phyloP scores from a whole-genome alignment of 495 filamentous ascomycete genomes.

The Penicillium riverlandense region DNA sequence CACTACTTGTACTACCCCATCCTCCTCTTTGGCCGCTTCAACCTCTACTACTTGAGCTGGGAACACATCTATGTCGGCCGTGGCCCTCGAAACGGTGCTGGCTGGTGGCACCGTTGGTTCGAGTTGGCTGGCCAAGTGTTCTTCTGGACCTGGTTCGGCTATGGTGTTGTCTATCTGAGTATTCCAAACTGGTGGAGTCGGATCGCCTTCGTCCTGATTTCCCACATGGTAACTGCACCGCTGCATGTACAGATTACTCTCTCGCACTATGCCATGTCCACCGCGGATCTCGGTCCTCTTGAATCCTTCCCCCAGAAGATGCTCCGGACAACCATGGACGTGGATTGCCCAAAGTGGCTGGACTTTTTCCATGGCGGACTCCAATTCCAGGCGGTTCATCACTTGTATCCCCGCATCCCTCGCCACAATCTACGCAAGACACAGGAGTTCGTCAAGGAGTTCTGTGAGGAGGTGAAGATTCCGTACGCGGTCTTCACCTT shows the following conservation, averaged over 20 bases:
- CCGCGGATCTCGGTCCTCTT: constrained; percentile 67
- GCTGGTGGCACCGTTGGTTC: constrained; percentile 76
- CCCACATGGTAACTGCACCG: constrained; percentile 73
- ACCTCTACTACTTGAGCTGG: constrained; percentile 75
- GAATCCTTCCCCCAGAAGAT: constrained; percentile 89
- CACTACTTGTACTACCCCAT: constrained; percentile 72
- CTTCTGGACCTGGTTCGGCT: constrained; percentile 89
- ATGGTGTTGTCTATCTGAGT: constrained; percentile 61
- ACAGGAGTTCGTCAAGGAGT: constrained; percentile 74
- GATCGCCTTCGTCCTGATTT: constrained; percentile 67
- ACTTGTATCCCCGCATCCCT: constrained; percentile 78
- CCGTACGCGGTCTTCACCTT: constrained; percentile 88
- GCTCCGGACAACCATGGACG: constrained; percentile 90
- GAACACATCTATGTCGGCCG: constrained; percentile 60
- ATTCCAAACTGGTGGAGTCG: constrained; percentile 60
- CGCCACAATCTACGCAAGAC: constrained; percentile 76
- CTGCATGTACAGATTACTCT: constrained; percentile 88
- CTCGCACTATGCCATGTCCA: constrained; percentile 91
- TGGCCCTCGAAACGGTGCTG: constrained; percentile 66
- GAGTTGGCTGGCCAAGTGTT: constrained; percentile 69
- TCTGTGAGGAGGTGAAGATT: constrained; percentile 76
- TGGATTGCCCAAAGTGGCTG: constrained; percentile 82
- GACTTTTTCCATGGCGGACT: constrained; percentile 87
- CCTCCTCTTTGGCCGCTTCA: constrained; percentile 74
- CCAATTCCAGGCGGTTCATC: constrained; percentile 88